Conservation (phyloP, 805 yeast genomes). For the Starmerella davenportii region DNA sequence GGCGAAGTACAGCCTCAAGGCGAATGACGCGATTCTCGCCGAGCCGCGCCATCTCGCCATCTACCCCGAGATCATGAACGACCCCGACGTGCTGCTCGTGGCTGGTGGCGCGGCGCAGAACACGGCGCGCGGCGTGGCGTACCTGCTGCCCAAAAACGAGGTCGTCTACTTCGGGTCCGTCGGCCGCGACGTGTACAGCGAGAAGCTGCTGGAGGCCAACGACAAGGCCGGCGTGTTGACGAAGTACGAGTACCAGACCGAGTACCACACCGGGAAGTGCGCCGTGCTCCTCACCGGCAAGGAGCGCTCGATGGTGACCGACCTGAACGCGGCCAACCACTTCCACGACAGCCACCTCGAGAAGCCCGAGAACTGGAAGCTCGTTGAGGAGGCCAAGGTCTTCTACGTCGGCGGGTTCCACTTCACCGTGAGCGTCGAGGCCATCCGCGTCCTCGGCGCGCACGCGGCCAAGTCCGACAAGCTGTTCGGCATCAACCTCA, state of each 20-base stretch:
- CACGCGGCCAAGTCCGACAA: slow-evolving; percentile 77
- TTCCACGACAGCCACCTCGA: slow-evolving; percentile 78
- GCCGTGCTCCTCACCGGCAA: slow-evolving; percentile 83
- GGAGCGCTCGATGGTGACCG: slow-evolving; percentile 87
- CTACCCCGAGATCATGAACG: slow-evolving; percentile 55
- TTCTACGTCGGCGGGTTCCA: slow-evolving; percentile 99
- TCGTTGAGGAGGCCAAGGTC: slow-evolving; percentile 60
- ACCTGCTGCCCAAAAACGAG: slow-evolving; percentile 58
- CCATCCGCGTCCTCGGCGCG: slow-evolving; percentile 73
- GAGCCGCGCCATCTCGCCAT: slow-evolving; percentile 76
- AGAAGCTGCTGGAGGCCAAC: slow-evolving; percentile 67
- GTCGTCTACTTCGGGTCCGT: slow-evolving; percentile 94
- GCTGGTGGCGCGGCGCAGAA: slow-evolving; percentile 99
- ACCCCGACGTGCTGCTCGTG: slow-evolving; percentile 44
- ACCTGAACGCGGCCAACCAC: slow-evolving; percentile 94
- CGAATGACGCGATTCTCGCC: slow-evolving; percentile 80
- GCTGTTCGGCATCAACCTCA: slow-evolving; percentile 64
- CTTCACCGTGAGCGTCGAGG: slow-evolving; percentile 91
- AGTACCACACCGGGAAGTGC: slow-evolving; percentile 85
- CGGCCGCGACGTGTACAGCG: slow-evolving; percentile 79
- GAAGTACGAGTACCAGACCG: slow-evolving; percentile 62
- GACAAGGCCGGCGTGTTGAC: slow-evolving; percentile 73
- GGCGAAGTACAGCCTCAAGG: slow-evolving; percentile 65
- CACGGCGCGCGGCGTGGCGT: slow-evolving; percentile 97
- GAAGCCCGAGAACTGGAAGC: slow-evolving; percentile 74